Evolutionary conservation across 2,329 filamentous ascomycete species (phyloP), one percentile per base, ranked within the genome.

Genomic region (Aspergillus sp.): DNA sequence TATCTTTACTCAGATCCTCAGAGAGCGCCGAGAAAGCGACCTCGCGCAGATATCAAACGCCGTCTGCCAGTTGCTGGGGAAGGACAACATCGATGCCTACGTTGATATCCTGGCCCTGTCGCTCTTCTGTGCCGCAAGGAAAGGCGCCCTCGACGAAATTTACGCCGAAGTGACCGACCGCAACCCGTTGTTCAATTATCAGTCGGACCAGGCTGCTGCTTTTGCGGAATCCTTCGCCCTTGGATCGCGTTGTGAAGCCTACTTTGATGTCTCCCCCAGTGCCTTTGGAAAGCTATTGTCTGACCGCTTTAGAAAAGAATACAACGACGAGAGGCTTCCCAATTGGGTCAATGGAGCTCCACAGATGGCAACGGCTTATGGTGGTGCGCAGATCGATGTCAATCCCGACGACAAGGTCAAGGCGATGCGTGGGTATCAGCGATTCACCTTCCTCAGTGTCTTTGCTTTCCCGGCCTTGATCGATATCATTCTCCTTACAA

Each of bases 211-310:
- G 64, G 83, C 83, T 13, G 83, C 82, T 29, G 82, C 82, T 5
- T 86, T 86, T 59, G 79, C 83, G 1, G 84, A 86, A 62, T 78
- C 84, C 0, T 86, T 84, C 67, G 83, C 82, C 0, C 71, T 86
- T 1, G 84, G 84, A 1, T 86, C 83, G 3, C 80, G 83, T 49
- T 87, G 84, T 60, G 82, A 85, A 54, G 75, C 79, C 1, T 86
- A 85, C 61, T 84, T 86, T 53, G 82, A 83, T 53, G 76, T 86
- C 45, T 62, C 71, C 2, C 79, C 79, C 2, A 76, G 75, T 25
- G 71, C 72, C 4, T 69, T 82, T 31, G 79, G 79, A 47, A 75
- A 75, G 50, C 58, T 75, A 25, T 58, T 76, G 7, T 70, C 70
- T 1, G 61, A 68, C 54, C 68, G 73, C 3, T 76, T 80, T 58